Conservation (phyloP, 352 stramenopile species). For the Phytophthora podocarpi region DNA sequence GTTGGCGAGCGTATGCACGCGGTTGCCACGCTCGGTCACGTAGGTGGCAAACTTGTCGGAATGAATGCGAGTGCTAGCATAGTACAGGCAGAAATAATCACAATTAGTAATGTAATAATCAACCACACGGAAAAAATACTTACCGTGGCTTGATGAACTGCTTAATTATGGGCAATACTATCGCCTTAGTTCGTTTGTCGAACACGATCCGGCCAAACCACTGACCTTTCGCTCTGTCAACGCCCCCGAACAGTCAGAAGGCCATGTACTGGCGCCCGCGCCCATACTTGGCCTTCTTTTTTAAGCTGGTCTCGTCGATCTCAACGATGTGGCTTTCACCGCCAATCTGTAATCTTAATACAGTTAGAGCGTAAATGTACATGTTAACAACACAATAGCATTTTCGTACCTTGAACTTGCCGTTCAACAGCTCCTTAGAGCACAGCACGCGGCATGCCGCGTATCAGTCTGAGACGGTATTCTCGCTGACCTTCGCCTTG, state of each 20-base stretch:
- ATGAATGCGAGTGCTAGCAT: background rate
- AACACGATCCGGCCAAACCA: background rate
- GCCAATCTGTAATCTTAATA: constrained; percentile 3
- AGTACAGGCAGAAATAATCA: background rate
- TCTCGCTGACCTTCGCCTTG: constrained; percentile 9
- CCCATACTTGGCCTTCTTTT: background rate
- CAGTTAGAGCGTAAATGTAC: constrained; percentile 2
- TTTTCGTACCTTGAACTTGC: constrained; percentile 2
- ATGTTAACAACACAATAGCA: background rate
- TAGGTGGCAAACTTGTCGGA: background rate
- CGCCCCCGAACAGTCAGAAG: background rate
- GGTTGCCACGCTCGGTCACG: background rate
- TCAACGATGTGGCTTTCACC: constrained; percentile 28
- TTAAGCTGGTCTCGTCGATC: constrained; percentile 34
- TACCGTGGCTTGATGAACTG: background rate
- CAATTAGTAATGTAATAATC: background rate
- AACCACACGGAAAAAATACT: too few relatives aligned
- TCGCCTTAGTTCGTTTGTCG: background rate
- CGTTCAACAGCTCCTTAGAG: constrained; percentile 5
- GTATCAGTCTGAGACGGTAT: constrained; percentile 8
- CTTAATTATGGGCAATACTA: background rate
- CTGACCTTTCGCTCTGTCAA: background rate
- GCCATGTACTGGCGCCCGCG: background rate
- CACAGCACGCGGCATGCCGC: background rate
- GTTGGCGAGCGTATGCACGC: background rate